Base-by-base conservation (phyloP, 1,284 basidiomycete species). In the Exobasidium rhododendri region DNA sequence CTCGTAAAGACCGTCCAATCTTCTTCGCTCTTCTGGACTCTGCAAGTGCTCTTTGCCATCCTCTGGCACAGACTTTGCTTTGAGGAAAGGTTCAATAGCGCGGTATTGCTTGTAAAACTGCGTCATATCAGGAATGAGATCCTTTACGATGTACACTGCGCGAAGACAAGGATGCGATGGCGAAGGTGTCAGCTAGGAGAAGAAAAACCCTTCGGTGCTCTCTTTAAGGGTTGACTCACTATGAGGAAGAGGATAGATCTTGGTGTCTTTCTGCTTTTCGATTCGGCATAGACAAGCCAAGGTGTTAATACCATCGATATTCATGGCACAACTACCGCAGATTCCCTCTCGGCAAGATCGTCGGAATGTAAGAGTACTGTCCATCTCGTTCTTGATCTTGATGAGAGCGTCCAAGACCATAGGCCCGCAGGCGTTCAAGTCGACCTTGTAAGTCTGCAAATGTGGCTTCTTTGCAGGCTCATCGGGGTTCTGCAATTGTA, bases 71-170 rank as follows among this genome's bases (percentile, higher is more conserved):
- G 69, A 67, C 56, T 65, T 69, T 22, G 72, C 61, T 71, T 81
- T 77, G 57, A 80, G 70, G 73, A 71, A 80, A 40, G 80, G 80
- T 82, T 98, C 88, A 81, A 98, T 97, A 44, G 92, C 94, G 83
- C 97, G 97, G 90, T 98, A 97, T 82, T 98, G 94, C 83, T 98
- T 97, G 88, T 94, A 96, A 85, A 93, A 94, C 69, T 88, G 87
- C 11, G 89, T 91, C 69, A 93, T 84, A 82, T 86, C 85, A 52
- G 85, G 92, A 1, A 98, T 92, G 74, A 98, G 88, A 83, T 98
- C 94, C 85, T 97, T 98, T 82, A 98, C 94, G 77, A 98, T 86
- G 83, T 97, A 97, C 94, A 97, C 92, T 96, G 80, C 14, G 30
- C 45, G 30, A 56, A 32, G 20, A 40, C 17, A 40, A 40, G 35